Conservation (phyloP, 169 alveolate genomes). For the Prorocentrum cordatum region DNA sequence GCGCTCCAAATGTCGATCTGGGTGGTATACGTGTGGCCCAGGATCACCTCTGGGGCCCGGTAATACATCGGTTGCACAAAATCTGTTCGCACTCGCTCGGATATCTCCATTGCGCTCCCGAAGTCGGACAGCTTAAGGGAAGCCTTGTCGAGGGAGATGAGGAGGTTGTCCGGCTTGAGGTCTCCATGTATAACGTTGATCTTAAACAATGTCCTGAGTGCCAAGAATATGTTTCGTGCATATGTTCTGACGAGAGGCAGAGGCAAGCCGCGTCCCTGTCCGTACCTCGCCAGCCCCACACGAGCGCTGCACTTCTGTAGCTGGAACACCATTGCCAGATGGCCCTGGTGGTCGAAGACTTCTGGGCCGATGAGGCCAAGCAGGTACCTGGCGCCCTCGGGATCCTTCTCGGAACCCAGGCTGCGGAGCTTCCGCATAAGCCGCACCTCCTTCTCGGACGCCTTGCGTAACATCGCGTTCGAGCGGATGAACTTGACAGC, state of each 20-base stretch:
- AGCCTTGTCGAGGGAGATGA: slow-evolving; percentile 16
- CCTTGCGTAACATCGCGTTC: slow-evolving; percentile 11
- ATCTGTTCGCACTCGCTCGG: not conserved
- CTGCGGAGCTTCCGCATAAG: slow-evolving; percentile 10
- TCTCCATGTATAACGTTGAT: slow-evolving; percentile 11
- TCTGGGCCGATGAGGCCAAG: slow-evolving; percentile 26
- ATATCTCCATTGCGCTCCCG: slow-evolving; percentile 10
- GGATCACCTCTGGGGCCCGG: slow-evolving; percentile 13
- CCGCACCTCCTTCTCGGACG: slow-evolving; percentile 13
- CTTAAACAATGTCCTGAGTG: slow-evolving; percentile 1
- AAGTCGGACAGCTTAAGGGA: slow-evolving; percentile 36
- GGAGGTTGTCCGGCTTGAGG: slow-evolving; percentile 30
- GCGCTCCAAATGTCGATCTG: slow-evolving; percentile 47
- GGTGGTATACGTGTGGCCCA: slow-evolving; percentile 5
- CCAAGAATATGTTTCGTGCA: slow-evolving; percentile 35
- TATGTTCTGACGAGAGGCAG: slow-evolving; percentile 12
- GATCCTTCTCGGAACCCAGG: slow-evolving; percentile 16
- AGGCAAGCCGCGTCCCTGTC: slow-evolving; percentile 5
- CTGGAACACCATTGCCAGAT: slow-evolving; percentile 17
- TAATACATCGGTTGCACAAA: slow-evolving; percentile 16
- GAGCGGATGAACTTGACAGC: not conserved
- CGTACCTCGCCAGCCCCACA: not conserved
- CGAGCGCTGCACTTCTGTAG: no score
- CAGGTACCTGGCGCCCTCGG: slow-evolving; percentile 5
- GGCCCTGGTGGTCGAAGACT: slow-evolving; percentile 36